Evolutionary conservation across 257 asterid species (phyloP), one percentile per base, ranked within the genome.

Genomic region (Solanum infundibuliforme): DNA sequence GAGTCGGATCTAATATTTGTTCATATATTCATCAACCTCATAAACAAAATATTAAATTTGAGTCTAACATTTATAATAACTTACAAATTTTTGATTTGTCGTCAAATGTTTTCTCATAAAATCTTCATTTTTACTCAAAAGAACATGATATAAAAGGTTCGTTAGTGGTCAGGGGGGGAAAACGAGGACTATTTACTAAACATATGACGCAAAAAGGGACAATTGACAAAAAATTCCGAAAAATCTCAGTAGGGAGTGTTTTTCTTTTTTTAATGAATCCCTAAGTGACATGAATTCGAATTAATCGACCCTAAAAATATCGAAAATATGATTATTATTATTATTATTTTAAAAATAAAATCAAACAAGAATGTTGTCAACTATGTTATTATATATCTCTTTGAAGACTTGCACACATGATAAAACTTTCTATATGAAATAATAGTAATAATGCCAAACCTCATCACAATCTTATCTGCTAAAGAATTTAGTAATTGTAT

Each of bases 131-230:
- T 29, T 29, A 8, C 0, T 6, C n/a, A 29, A 31, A 69, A 68
- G 5, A 55, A 55, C 66, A 7, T 21, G 25, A 5, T 66, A 25
- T 66, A 25, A 66, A 66, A 25, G 20, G 4, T 62, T 25, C 2
- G 7, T 66, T 25, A 25, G 0, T 66, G 2, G 32, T 1, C 69
- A 23, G 14, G 0, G 6, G 0, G 0, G 21, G 0, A 62, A 62
- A 62, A 62, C 14, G 31, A 62, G 6, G 7, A 62, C 0, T 0
- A 60, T 60, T 60, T 60, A 60, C 29, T 0, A 60, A 60, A 1
- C 27, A 60, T 1, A 65, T 25, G 72, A 66, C 1, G 20, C 9
- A 27, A 68, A 68, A 27, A 27, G 35, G 35, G 36, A 5, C 0
- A 68, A 27, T 6, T 68, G 20, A 13, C 34, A 68, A 68, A 27